Base-by-base conservation (phyloP, 371 early-diverging fungal species). In the Mortierella sp. region DNA sequence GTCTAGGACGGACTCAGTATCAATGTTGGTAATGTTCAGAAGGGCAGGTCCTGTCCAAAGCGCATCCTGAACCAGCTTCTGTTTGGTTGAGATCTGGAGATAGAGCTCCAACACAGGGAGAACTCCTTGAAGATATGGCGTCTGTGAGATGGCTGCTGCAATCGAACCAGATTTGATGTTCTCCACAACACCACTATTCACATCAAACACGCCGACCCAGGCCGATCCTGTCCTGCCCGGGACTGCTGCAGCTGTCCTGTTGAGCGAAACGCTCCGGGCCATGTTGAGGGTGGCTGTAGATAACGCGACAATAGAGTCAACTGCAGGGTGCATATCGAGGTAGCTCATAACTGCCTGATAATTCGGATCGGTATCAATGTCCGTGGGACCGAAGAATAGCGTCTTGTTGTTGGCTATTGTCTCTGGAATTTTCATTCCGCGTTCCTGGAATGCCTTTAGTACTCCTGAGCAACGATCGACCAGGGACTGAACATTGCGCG, bases 61-160 rank as follows among this genome's bases (percentile, higher is more conserved):
- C 28, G 41, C 43, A 21, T 53, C 51, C 56, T 62, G n/a, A n/a
- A 27, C 15, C 19, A 60, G 39, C 15, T 43, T 48, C 50, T 50
- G 68, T 30, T 49, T 52, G 12, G 70, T 60, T 2, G 69, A 60
- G 28, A 54, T 31, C 52, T 75, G 79, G 4, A 85, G 68, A 43
- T 81, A 85, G 50, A 83, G 70, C 24, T 83, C 82, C 26, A 85
- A 68, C 17, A 85, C 80, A 2, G 86, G 83, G 12, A 85, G 39
- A 1, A 79, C 83, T 21, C 84, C 82, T 51, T 85, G 86, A 30
- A 82, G 80, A 30, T 85, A 85, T 1, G 84, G 84, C 3, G 84
- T 39, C 44, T 85, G 86, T 6, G 81, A 70, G 23, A 84, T 70
- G 15, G 79, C 78, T 6, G 75, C 63, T 0, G 76, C 81, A 28